These are phyloP conservation scores for Naganishia randhawae DNA, from an alignment of 768 basidiomycete genomes.

Conservation along the genomic window DNA sequence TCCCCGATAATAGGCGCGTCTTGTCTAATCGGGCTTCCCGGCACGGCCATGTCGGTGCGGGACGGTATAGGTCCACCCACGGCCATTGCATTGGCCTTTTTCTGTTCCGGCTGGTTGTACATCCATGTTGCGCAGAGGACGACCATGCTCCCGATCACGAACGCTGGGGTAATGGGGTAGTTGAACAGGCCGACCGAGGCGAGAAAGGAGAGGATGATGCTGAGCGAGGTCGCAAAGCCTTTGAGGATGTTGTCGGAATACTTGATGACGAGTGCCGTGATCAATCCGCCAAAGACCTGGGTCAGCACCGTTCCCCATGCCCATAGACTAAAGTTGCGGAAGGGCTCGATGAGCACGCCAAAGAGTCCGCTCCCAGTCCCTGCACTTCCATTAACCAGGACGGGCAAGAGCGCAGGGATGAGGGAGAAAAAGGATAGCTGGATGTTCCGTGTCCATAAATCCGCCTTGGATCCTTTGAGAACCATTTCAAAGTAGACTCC, in stretches of 20 bases:
- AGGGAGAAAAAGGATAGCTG: slow-evolving; percentile 92
- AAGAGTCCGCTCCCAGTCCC: slow-evolving; percentile 34
- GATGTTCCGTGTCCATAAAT: slow-evolving; percentile 94
- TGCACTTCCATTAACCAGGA: slow-evolving; percentile 58
- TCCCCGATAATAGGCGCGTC: slow-evolving; percentile 48
- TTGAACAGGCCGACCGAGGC: slow-evolving; percentile 85
- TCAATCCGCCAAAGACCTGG: slow-evolving; percentile 84
- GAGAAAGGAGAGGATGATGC: slow-evolving; percentile 90
- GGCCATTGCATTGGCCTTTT: slow-evolving; percentile 8
- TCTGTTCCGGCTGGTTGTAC: slow-evolving; percentile 68
- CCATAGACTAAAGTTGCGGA: slow-evolving; percentile 82
- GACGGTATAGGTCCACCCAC: slow-evolving; percentile 5
- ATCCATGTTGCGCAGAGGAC: slow-evolving; percentile 87
- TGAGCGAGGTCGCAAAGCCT: slow-evolving; percentile 91
- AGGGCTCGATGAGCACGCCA: slow-evolving; percentile 55
- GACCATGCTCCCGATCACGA: slow-evolving; percentile 74
- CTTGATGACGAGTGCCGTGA: slow-evolving; percentile 91
- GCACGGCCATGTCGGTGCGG: slow-evolving; percentile 42
- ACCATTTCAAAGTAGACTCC: slow-evolving; percentile 99
- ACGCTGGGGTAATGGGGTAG: slow-evolving; percentile 79
- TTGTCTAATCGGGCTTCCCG: slow-evolving; percentile 44
- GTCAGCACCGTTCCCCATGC: slow-evolving; percentile 85
- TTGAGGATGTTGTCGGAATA: slow-evolving; percentile 78
- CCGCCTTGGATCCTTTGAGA: slow-evolving; percentile 78
- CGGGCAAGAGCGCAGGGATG: slow-evolving; percentile 76